Conservation (phyloP, 345 rosid genomes). For the Brassica nigra region DNA sequence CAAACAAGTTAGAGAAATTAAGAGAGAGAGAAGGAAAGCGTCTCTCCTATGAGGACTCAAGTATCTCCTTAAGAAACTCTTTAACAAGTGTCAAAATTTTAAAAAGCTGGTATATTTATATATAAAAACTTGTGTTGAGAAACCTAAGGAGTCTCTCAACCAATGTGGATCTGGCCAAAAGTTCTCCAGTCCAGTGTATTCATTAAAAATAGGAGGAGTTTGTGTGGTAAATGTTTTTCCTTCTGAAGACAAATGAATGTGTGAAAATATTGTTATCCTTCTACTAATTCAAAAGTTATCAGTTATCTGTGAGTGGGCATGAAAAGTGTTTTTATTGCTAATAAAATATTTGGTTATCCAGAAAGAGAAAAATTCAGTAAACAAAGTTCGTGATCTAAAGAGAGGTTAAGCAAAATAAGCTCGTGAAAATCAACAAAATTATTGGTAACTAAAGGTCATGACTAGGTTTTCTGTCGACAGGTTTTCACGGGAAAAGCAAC, state of each 20-base stretch:
- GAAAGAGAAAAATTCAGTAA: neutral
- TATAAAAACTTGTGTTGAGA: no score
- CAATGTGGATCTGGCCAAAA: no score
- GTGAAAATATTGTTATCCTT: neutral
- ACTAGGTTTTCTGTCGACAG: conserved; percentile 40
- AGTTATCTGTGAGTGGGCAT: neutral
- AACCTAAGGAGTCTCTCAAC: no score
- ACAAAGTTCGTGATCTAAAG: neutral
- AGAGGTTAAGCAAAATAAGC: conserved; percentile 10
- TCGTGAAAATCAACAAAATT: conserved; percentile 6
- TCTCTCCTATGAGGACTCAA: no score
- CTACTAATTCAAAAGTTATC: neutral
- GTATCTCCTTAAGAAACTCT: no score
- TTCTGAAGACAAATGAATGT: neutral
- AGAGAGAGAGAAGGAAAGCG: no score
- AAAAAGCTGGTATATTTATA: no score
- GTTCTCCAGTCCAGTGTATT: neutral
- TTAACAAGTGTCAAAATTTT: no score
- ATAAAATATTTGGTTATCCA: neutral
- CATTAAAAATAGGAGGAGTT: neutral
- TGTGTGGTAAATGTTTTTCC: neutral
- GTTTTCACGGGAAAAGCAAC: conserved; percentile 31
- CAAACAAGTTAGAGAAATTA: no score
- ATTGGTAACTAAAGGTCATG: conserved; percentile 28
- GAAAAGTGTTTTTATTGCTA: neutral